A percentile compares a stretch with the other conserved stretches of the same genome.
phyloP scores from a whole-genome alignment of 2,329 filamentous ascomycete genomes.

The Fusarium mundagurra region DNA sequence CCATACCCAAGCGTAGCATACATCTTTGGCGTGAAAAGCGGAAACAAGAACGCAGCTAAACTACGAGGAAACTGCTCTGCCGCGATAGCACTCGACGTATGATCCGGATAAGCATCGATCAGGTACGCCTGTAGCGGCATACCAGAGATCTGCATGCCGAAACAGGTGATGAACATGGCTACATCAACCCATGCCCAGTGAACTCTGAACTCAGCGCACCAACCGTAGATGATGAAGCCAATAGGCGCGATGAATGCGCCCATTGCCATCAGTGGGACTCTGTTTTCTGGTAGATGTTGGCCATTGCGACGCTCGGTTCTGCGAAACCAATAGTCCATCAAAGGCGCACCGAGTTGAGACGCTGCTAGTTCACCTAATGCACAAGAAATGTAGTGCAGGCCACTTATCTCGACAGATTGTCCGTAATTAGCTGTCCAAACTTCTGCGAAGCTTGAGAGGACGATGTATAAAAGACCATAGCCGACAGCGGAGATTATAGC shows the following conservation, averaged over 20 bases:
- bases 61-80: constrained; percentile 58
- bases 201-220: constrained; percentile 50
- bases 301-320: constrained; percentile 30
- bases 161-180: constrained; percentile 48
- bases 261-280: constrained; percentile 40
- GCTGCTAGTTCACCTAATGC: constrained; percentile 70
- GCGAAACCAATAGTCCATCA: constrained; percentile 54
- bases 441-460: constrained; percentile 68
- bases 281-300: constrained; percentile 34
- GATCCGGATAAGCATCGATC: constrained; percentile 57
- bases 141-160: constrained; percentile 46
- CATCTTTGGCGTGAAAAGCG: constrained; percentile 57
- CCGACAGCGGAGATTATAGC: constrained; percentile 66
- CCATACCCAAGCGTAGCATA: constrained; percentile 51
- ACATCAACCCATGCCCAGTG: constrained; percentile 53
- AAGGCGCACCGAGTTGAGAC: constrained; percentile 55
- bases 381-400: constrained; percentile 71
- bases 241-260: constrained; percentile 56
- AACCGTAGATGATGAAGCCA: constrained; percentile 56
- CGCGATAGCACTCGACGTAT: constrained; percentile 58
- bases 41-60: constrained; percentile 59
- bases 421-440: constrained; percentile 69
- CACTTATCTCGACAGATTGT: constrained; percentile 66
- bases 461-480: constrained; percentile 72
- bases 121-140: constrained; percentile 52